Percentiles rank a stretch among this genome's conserved stretches.
These are phyloP conservation scores for Dictyostelium citrinum DNA, from an alignment of 78 protist genomes.

Conservation along the genomic window DNA sequence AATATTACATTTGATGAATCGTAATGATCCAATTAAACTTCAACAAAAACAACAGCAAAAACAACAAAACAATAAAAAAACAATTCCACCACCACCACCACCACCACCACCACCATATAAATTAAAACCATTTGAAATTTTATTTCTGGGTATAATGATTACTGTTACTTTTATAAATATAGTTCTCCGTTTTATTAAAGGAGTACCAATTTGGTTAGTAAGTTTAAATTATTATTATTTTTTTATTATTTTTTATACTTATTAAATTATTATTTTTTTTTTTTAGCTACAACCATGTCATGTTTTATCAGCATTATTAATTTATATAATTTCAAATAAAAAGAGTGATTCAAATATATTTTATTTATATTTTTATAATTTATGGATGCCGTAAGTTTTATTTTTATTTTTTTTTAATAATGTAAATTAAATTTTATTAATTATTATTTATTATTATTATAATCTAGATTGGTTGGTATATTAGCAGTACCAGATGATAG, in stretches of 20 bases:
- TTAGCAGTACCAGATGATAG: conserved; percentile 43
- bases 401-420: background rate
- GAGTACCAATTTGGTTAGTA: conserved; percentile 72
- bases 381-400: conserved; percentile 77
- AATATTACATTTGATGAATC: background rate
- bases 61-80: background rate
- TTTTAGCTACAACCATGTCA: conserved; percentile 65
- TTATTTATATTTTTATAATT: conserved; percentile 41
- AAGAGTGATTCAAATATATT: conserved; percentile 6
- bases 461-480: conserved; percentile 54
- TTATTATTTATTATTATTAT: background rate
- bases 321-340: conserved; percentile 20
- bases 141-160: background rate
- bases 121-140: background rate
- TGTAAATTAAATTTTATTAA: background rate
- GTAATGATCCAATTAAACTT: background rate
- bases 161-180: conserved; percentile 1
- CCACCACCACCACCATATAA: background rate
- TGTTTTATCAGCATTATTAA: conserved; percentile 32
- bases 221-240: background rate
- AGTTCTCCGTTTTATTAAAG: conserved; percentile 16
- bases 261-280: too few relatives aligned
- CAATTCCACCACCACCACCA: background rate
- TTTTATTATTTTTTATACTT: background rate
- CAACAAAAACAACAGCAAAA: background rate